Evolutionary conservation across 257 asterid genomes (phyloP).

Genomic region (Solanum sejunctum): DNA sequence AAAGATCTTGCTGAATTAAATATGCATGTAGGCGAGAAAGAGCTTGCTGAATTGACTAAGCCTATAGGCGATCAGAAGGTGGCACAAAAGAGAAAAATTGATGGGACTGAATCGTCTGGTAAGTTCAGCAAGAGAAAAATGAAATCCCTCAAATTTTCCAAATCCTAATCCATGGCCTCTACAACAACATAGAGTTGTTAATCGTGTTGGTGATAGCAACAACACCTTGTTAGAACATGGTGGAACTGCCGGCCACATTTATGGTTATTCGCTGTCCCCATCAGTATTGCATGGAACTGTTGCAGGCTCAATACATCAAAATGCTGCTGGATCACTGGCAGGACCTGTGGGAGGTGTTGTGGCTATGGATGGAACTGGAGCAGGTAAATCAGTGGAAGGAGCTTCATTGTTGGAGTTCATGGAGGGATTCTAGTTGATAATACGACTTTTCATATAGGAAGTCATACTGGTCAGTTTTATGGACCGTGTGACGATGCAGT

Average conservation of each 20-base stretch:
- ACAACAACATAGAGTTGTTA: slow-evolving; percentile 19
- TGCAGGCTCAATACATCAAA: not conserved
- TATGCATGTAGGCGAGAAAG: not conserved
- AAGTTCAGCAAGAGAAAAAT: slow-evolving; percentile 28
- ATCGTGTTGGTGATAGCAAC: not conserved
- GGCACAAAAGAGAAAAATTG: slow-evolving; percentile 44
- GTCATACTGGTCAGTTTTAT: not conserved
- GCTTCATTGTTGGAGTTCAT: not conserved
- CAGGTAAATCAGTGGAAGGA: not conserved
- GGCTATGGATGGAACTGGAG: not conserved
- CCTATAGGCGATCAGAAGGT: slow-evolving; percentile 10
- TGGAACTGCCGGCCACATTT: not conserved
- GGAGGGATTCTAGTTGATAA: not conserved
- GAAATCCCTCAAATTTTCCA: slow-evolving; percentile 32
- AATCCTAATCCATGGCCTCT: slow-evolving; percentile 11
- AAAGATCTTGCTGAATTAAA: slow-evolving; percentile 13
- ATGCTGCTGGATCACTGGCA: not conserved
- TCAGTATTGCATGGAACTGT: not conserved
- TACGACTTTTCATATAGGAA: not conserved
- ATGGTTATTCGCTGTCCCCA: not conserved
- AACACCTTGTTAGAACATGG: not conserved
- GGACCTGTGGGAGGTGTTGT: not conserved
- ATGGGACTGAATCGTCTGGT: slow-evolving; percentile 15
- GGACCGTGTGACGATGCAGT: not conserved
- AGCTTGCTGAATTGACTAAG: slow-evolving; percentile 9